phyloP scores from a whole-genome alignment of 2,329 filamentous ascomycete species.

The Stachybotrys elegans region DNA sequence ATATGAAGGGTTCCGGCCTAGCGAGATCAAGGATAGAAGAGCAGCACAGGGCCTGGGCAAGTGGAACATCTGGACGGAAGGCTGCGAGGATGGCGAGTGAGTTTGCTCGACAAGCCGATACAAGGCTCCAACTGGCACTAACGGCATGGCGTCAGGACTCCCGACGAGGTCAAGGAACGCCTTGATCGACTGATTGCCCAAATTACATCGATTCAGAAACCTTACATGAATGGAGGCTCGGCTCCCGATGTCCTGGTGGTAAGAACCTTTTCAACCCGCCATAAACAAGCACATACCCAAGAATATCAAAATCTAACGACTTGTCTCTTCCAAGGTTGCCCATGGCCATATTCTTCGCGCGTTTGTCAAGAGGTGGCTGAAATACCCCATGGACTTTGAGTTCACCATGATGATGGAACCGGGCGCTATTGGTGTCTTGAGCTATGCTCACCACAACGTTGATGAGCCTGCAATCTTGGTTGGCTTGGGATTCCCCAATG shows the following conservation, averaged over 20 bases:
- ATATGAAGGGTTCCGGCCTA: conserved; percentile 52
- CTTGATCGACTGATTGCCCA: conserved; percentile 35
- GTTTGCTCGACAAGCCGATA: conserved; percentile 10
- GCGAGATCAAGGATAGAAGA: conserved; percentile 43
- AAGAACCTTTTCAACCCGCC: conserved; percentile 5
- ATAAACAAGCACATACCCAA: background rate
- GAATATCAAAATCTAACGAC: background rate
- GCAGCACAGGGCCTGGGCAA: conserved; percentile 41
- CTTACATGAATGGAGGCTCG: conserved; percentile 32
- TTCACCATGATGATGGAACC: conserved; percentile 38
- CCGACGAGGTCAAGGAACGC: conserved; percentile 30
- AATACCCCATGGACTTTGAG: conserved; percentile 31
- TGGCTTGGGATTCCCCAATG: conserved; percentile 30
- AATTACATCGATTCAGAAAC: conserved; percentile 32
- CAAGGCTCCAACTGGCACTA: conserved; percentile 4
- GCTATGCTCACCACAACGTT: conserved; percentile 31
- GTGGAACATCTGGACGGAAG: conserved; percentile 56
- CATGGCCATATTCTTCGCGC: conserved; percentile 40
- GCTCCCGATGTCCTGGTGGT: conserved; percentile 29
- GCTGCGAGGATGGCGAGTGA: conserved; percentile 52
- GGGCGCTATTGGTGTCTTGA: conserved; percentile 35
- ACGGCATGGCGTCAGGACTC: conserved; percentile 21
- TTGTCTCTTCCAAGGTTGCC: conserved; percentile 20
- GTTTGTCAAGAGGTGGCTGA: conserved; percentile 41
- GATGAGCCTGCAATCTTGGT: conserved; percentile 33